phyloP scores from a whole-genome alignment of 441 rosid species.

The Brassica hybrid region DNA sequence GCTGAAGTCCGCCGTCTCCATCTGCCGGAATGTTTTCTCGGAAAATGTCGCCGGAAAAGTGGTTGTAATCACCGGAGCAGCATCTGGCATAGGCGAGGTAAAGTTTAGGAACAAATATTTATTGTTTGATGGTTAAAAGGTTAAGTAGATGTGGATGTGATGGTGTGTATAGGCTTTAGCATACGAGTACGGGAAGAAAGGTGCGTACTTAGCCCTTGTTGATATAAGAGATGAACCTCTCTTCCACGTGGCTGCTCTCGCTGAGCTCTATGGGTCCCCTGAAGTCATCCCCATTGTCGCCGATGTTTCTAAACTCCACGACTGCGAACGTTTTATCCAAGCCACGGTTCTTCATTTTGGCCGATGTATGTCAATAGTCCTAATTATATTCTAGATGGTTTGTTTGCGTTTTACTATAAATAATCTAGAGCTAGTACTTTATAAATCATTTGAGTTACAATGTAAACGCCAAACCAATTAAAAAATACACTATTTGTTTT shows the following conservation, averaged over 20 bases:
- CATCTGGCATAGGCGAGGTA: constrained; percentile 58
- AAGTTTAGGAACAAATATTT: not conserved
- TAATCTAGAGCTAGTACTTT: not conserved
- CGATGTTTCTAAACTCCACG: constrained; percentile 48
- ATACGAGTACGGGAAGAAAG: constrained; percentile 44
- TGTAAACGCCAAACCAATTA: not conserved
- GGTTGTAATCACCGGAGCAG: constrained; percentile 51
- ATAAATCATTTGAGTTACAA: not conserved
- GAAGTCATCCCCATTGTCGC: constrained; percentile 45
- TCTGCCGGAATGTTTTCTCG: constrained; percentile 17
- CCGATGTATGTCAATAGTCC: constrained; percentile 29
- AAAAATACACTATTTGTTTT: not conserved
- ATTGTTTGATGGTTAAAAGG: not conserved
- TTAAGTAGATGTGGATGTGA: not conserved
- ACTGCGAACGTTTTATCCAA: constrained; percentile 44
- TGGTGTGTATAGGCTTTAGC: constrained; percentile 38
- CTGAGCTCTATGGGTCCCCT: constrained; percentile 50
- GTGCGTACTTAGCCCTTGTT: constrained; percentile 46
- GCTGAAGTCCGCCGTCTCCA: constrained; percentile 22
- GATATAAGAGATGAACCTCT: constrained; percentile 45
- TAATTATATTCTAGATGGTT: not conserved
- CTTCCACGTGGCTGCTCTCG: constrained; percentile 38
- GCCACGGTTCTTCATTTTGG: constrained; percentile 44
- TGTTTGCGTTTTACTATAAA: not conserved
- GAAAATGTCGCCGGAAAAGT: constrained; percentile 51